A percentile compares a stretch with the other conserved stretches of the same genome.
Evolutionary conservation across 2,329 filamentous ascomycete genomes (phyloP).

Genomic region (Sporothrix brunneoviolacea): DNA sequence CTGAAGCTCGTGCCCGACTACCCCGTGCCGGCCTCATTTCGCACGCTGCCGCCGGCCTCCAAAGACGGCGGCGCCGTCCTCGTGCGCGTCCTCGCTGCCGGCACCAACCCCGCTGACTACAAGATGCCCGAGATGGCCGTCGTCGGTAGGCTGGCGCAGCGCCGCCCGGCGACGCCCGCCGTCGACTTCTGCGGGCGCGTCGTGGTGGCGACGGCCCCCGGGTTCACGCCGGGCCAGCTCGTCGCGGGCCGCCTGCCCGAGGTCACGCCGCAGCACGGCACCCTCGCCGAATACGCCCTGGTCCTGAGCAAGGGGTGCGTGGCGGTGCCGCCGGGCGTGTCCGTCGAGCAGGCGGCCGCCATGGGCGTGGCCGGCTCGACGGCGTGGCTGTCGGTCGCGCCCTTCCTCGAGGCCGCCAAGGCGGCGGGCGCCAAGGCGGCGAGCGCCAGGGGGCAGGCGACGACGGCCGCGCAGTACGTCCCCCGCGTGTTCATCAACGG

Average conservation of each 20-base stretch:
- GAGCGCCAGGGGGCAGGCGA: too few relatives aligned
- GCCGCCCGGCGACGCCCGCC: conserved; percentile 37
- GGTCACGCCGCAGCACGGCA: conserved; percentile 15
- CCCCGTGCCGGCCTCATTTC: conserved; percentile 15
- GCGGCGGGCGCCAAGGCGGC: not conserved
- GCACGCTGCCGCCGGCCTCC: conserved; percentile 14
- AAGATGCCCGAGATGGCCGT: conserved; percentile 38
- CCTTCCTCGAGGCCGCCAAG: conserved; percentile 9
- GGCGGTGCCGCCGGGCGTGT: conserved; percentile 15
- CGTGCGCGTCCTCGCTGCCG: conserved; percentile 36
- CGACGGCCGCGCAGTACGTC: too few relatives aligned
- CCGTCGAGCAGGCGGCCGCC: conserved; percentile 20
- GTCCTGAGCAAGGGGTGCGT: conserved; percentile 3
- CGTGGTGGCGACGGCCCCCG: conserved; percentile 21
- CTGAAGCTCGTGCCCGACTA: conserved; percentile 24
- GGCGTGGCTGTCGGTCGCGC: conserved; percentile 21
- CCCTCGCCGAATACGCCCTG: conserved; percentile 19
- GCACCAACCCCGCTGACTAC: conserved; percentile 45
- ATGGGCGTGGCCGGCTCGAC: conserved; percentile 22
- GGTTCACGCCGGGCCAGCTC: conserved; percentile 17
- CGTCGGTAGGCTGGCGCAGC: conserved; percentile 29
- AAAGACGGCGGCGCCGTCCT: conserved; percentile 29
- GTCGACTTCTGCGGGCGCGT: conserved; percentile 48
- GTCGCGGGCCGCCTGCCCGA: conserved; percentile 16
- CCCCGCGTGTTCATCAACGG: conserved; percentile 29